Evolutionary conservation across 176 grass and related monocot species (phyloP), one percentile per base, ranked within the genome.

Genomic region (Triticum dicoccoides): DNA sequence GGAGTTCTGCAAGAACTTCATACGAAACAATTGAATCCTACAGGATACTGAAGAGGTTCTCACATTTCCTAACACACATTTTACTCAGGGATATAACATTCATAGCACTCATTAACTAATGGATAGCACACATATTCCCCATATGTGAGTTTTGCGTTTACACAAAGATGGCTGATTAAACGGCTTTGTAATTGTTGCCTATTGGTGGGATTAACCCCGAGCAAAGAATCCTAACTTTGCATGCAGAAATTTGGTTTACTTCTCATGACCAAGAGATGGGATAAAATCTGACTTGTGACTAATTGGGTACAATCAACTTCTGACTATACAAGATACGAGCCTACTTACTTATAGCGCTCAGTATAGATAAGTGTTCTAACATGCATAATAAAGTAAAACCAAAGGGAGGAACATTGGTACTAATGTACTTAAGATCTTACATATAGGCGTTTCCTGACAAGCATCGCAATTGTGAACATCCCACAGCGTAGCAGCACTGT

Each of bases 351-450:
- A 38, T 61, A 24, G 12, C 5, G 14, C 13, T 24, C 78, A 32
- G 70, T 45, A 73, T 25, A 47, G 15, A 47, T 42, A 44, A 80
- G 61, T 44, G 24, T 32, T 20, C 58, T 20, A 42, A 62, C 38
- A 77, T 69, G 44, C 13, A 49, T 39, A 8, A 29, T 39, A 66
- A 80, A 47, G 44, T 29, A 17, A 79, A 64, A 61, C 32, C 20
- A 37, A 21, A 69, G 1, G 33, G 27, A 65, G 11, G 65, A 54
- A 9, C 18, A 25, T 13, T 9, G 65, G n/a, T 17, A 58, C 32
- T 32, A 47, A 47, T 47, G 32, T 32, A n/a, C 14, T 47, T 23
- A 32, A 80, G 8, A 73, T 64, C 85, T 87, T 73, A 87, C 85
- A 33, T 1, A 4, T 5, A 62, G 0, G 34, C 4, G 51, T 72